phyloP scores from a whole-genome alignment of 768 basidiomycete species.

The Pulveroboletus sp. region DNA sequence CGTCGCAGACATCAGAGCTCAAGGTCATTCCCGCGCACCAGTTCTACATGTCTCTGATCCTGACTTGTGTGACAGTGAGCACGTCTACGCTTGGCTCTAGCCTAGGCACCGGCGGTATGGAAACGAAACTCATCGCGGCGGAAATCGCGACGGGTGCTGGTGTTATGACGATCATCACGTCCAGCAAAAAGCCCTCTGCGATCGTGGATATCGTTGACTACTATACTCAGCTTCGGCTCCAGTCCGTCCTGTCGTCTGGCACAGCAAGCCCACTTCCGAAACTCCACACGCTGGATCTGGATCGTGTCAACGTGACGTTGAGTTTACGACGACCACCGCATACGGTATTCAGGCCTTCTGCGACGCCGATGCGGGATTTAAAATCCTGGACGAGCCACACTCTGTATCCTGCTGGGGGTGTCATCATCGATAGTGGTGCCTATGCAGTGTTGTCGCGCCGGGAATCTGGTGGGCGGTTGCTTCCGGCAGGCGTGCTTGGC shows the following conservation, averaged over 20 bases:
- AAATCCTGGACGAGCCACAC: conserved; percentile 99
- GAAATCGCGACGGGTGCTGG: conserved; percentile 96
- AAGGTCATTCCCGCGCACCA: conserved; percentile 49
- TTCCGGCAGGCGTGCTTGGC: conserved; percentile 87
- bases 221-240: conserved; percentile 44
- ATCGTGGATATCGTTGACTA: conserved; percentile 82
- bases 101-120: conserved; percentile 98
- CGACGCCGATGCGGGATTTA: conserved; percentile 71
- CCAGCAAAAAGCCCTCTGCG: conserved; percentile 70
- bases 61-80: conserved; percentile 54
- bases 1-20: conserved; percentile 69
- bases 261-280: conserved; percentile 24
- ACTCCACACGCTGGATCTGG: conserved; percentile 22
- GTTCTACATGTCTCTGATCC: neutral
- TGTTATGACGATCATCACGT: conserved; percentile 85
- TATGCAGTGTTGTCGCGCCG: conserved; percentile 78
- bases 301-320: conserved; percentile 18
- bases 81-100: conserved; percentile 89
- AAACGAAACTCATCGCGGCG: conserved; percentile 97
- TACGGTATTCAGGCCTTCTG: conserved; percentile 79
- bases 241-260: conserved; percentile 34
- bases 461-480: conserved; percentile 84
- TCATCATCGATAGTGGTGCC: conserved; percentile 87
- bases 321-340: conserved; percentile 61
- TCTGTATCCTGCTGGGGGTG: conserved; percentile 78